Conservation (phyloP, 805 yeast genomes). For the Cyberlindnera nakhonratchasimensis region DNA sequence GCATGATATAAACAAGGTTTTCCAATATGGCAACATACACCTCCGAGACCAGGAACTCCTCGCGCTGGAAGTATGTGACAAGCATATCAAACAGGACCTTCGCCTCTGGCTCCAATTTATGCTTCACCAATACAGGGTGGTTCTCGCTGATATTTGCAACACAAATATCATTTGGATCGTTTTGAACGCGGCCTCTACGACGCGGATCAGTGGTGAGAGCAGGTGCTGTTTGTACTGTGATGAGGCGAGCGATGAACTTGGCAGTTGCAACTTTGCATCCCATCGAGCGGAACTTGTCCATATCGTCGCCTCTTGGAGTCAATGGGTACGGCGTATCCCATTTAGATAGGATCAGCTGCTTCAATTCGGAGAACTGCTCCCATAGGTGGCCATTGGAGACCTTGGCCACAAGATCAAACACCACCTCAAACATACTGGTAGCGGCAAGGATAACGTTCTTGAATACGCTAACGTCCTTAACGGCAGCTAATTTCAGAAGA, state of each 20-base stretch:
- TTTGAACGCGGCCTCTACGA: constrained; percentile 16
- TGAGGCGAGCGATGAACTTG: constrained; percentile 63
- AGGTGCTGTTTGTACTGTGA: constrained; percentile 50
- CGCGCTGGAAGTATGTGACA: constrained; percentile 52
- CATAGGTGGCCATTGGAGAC: constrained; percentile 44
- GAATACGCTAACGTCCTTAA: constrained; percentile 30
- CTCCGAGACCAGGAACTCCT: constrained; percentile 52
- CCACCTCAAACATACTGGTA: constrained; percentile 42
- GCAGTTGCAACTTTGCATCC: constrained; percentile 66
- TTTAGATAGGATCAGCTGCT: constrained; percentile 52
- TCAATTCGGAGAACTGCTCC: constrained; percentile 53
- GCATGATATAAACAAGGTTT: constrained; percentile 58
- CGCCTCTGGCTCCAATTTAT: constrained; percentile 66
- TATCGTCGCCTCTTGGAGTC: constrained; percentile 28
- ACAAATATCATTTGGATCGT: constrained; percentile 22
- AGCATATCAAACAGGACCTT: constrained; percentile 64
- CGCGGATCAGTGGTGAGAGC: constrained; percentile 26
- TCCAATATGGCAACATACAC: constrained; percentile 66
- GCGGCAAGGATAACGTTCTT: constrained; percentile 40
- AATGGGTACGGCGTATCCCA: constrained; percentile 61
- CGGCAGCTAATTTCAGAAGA: constrained; percentile 14
- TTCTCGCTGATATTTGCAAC: constrained; percentile 29
- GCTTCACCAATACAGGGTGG: constrained; percentile 62
- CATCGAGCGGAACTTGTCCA: constrained; percentile 42
- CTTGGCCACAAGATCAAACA: constrained; percentile 43